Percentiles rank a stretch among this genome's conserved stretches.
phyloP scores from a whole-genome alignment of 768 basidiomycete genomes.

The Lenzites betulinus region DNA sequence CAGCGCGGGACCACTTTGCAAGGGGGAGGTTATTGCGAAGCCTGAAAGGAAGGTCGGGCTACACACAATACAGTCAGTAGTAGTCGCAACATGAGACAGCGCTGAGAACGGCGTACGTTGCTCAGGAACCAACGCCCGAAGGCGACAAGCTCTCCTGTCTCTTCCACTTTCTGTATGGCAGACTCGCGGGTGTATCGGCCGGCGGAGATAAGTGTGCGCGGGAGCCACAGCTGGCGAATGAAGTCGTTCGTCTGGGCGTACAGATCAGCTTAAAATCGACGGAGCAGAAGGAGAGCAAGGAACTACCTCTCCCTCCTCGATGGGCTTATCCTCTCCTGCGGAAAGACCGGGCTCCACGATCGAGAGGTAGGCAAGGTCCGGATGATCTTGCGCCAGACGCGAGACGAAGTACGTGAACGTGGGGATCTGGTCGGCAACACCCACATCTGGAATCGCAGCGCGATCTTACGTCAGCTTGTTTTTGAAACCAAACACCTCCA shows the following conservation, averaged over 20 bases:
- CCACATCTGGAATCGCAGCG: conserved; percentile 43
- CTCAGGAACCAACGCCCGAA: conserved; percentile 28
- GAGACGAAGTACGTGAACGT: conserved; percentile 26
- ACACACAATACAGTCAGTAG: no score
- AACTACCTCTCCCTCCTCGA: conserved; percentile 1
- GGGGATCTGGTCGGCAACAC: conserved; percentile 52
- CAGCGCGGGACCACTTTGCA: no score
- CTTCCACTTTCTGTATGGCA: conserved; percentile 22
- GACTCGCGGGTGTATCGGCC: conserved; percentile 27
- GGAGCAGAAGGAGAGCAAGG: conserved; percentile 2
- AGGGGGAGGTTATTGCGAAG: no score
- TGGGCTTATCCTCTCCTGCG: background rate
- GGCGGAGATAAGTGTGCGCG: conserved; percentile 26
- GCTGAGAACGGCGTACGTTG: conserved; percentile 23
- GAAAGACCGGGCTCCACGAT: conserved; percentile 32
- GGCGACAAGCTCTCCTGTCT: conserved; percentile 24
- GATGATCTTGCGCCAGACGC: no score
- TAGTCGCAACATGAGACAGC: no score
- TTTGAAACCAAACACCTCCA: background rate
- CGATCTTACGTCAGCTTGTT: background rate
- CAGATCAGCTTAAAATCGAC: background rate
- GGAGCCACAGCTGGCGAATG: conserved; percentile 28
- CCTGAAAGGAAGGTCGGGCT: no score
- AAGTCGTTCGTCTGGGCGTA: conserved; percentile 24
- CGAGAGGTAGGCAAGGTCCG: conserved; percentile 44